Evolutionary conservation across 2,329 filamentous ascomycete species (phyloP).

Genomic region (Curvularia hawaiiensis): DNA sequence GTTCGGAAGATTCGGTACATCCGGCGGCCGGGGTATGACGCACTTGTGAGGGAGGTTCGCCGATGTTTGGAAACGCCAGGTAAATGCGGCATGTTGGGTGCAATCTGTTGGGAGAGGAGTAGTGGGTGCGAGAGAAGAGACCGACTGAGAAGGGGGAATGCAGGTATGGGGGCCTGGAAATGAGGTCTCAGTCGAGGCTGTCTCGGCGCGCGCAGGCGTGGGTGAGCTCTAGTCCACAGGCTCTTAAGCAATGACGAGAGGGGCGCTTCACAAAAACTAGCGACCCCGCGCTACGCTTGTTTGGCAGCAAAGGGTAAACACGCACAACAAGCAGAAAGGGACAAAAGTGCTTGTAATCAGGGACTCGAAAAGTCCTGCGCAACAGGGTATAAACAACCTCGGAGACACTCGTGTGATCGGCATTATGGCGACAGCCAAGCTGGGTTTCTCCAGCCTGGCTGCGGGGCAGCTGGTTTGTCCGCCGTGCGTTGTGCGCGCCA

Average conservation of each 20-base stretch:
- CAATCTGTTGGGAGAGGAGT: background rate
- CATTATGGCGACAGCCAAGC: constrained; percentile 10
- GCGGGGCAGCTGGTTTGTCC: constrained; percentile 17
- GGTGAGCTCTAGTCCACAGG: constrained; percentile 21
- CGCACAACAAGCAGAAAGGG: constrained; percentile 4
- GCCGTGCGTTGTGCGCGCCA: constrained; percentile 8
- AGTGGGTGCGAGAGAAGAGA: background rate
- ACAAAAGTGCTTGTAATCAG: constrained; percentile 1
- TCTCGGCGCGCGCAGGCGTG: constrained; percentile 23
- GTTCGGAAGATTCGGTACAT: constrained; percentile 12
- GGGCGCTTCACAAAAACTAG: constrained; percentile 27
- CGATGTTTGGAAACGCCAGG: constrained; percentile 32
- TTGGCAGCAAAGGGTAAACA: constrained; percentile 13
- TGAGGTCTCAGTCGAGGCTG: constrained; percentile 16
- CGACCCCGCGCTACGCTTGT: constrained; percentile 25
- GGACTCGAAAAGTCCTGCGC: background rate
- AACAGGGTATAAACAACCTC: constrained; percentile 9
- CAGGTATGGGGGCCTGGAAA: constrained; percentile 11
- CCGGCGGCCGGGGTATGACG: constrained; percentile 23
- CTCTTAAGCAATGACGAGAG: constrained; percentile 31
- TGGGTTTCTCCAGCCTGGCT: constrained; percentile 7
- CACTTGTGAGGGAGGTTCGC: constrained; percentile 36
- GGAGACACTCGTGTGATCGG: constrained; percentile 9
- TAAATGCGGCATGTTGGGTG: constrained; percentile 45
- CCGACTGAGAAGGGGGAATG: background rate